These are phyloP conservation scores for Pseudogymnoascus sp. DNA, from an alignment of 2,329 filamentous ascomycete genomes.

Conservation along the genomic window DNA sequence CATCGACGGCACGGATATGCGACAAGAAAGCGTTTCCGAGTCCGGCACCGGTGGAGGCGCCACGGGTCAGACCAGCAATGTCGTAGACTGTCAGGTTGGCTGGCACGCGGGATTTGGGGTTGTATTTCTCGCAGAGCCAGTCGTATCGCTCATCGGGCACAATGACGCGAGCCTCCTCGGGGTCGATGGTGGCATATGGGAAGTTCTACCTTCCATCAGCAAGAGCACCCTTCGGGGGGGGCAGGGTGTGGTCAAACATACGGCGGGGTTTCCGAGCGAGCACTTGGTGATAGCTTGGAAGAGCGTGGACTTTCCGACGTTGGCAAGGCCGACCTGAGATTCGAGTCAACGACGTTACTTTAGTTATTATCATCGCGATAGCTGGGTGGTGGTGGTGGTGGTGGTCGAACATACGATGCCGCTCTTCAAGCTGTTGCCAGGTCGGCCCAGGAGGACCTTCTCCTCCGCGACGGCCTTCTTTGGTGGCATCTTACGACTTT, in stretches of 20 bases:
- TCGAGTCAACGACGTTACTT: slow-evolving; percentile 13
- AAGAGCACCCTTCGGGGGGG: slow-evolving; percentile 15
- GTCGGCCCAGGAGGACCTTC: slow-evolving; percentile 91
- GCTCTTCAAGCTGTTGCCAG: slow-evolving; percentile 97
- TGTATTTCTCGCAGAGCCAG: slow-evolving; percentile 93
- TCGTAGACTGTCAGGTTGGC: slow-evolving; percentile 98
- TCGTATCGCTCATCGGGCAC: slow-evolving; percentile 95
- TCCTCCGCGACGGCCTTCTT: slow-evolving; percentile 90
- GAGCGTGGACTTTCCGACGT: slow-evolving; percentile 97
- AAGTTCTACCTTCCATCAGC: slow-evolving; percentile 65
- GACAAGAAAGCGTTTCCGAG: slow-evolving; percentile 97
- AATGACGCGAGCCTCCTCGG: slow-evolving; percentile 94
- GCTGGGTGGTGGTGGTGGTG: slow-evolving; percentile 10
- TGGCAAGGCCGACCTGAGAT: slow-evolving; percentile 85
- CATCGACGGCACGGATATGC: slow-evolving; percentile 95
- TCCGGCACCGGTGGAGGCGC: slow-evolving; percentile 93
- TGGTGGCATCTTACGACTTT: slow-evolving; percentile 75
- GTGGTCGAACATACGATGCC: slow-evolving; percentile 69
- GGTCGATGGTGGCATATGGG: slow-evolving; percentile 97
- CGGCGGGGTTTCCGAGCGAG: slow-evolving; percentile 91
- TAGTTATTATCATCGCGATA: slow-evolving; percentile 17
- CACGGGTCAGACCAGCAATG: slow-evolving; percentile 92
- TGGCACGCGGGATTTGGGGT: slow-evolving; percentile 93
- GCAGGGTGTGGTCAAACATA: slow-evolving; percentile 42
- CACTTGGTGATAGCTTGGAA: slow-evolving; percentile 99